phyloP scores from a whole-genome alignment of 441 rosid species.

The Arabidopsis lyrata region DNA sequence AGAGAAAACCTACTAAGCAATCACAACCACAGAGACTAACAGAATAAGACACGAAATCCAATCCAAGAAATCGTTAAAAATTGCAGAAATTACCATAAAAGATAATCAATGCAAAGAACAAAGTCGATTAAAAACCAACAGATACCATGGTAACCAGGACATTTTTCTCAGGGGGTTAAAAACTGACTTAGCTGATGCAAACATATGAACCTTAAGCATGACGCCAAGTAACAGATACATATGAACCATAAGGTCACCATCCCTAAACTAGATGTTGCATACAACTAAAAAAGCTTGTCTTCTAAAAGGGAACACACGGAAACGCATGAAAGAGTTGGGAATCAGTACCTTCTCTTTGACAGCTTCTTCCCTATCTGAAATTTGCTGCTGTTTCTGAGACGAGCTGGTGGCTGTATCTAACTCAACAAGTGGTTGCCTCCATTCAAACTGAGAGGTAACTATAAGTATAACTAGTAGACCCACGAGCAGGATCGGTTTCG shows the following conservation, averaged over 20 bases:
- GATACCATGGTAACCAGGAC: no score
- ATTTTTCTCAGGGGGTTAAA: no score
- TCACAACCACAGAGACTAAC: no score
- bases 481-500: conserved; percentile 77
- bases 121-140: no score
- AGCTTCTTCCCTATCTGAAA: conserved; percentile 65
- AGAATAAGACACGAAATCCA: no score
- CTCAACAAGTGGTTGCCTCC: conserved; percentile 87
- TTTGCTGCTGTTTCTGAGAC: conserved; percentile 61
- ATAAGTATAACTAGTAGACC: conserved; percentile 70
- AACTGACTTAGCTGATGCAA: no score
- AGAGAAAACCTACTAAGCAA: no score
- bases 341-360: conserved; percentile 78
- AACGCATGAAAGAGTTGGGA: not conserved
- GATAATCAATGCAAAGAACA: no score
- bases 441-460: conserved; percentile 93
- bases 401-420: conserved; percentile 50
- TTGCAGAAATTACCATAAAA: no score
- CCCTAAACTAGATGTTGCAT: not conserved
- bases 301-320: not conserved
- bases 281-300: not conserved
- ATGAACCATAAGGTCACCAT: not conserved
- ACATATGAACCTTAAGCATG: no score
- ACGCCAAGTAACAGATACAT: no score
- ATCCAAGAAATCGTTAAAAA: no score